Conservation (phyloP, 768 basidiomycete species). For the Trametes meyenii region DNA sequence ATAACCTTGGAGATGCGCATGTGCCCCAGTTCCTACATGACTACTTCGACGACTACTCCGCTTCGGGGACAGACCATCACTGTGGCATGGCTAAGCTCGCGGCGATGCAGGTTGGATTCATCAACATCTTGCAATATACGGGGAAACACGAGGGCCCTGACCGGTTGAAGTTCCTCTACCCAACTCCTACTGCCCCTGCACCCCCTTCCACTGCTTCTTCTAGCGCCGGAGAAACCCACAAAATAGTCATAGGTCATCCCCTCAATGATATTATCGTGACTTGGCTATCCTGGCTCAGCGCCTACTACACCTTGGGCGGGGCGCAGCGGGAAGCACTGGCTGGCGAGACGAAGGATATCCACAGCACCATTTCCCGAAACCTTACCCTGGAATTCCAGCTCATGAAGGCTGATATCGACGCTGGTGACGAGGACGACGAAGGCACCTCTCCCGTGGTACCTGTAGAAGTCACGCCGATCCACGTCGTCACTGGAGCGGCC, state of each 20-base stretch:
- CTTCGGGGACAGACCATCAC: not conserved
- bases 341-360: too few relatives aligned
- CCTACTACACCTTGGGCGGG: not conserved
- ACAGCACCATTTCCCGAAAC: too few relatives aligned
- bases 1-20: conserved; percentile 13
- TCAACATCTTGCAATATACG: not conserved
- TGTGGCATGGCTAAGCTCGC: not conserved
- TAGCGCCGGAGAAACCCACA: not conserved
- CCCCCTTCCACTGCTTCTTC: not conserved
- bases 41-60: conserved; percentile 8
- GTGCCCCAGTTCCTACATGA: conserved; percentile 17
- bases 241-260: not conserved
- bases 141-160: too few relatives aligned
- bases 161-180: not conserved
- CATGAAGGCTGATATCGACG: too few relatives aligned
- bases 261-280: not conserved
- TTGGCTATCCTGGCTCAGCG: not conserved
- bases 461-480: too few relatives aligned
- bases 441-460: too few relatives aligned
- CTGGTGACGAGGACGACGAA: too few relatives aligned
- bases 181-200: not conserved
- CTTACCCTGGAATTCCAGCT: too few relatives aligned
- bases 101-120: not conserved
- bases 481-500: too few relatives aligned
- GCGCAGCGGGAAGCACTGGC: too few relatives aligned